Conservation (phyloP, 345 rosid species). For the Camelina laxa region DNA sequence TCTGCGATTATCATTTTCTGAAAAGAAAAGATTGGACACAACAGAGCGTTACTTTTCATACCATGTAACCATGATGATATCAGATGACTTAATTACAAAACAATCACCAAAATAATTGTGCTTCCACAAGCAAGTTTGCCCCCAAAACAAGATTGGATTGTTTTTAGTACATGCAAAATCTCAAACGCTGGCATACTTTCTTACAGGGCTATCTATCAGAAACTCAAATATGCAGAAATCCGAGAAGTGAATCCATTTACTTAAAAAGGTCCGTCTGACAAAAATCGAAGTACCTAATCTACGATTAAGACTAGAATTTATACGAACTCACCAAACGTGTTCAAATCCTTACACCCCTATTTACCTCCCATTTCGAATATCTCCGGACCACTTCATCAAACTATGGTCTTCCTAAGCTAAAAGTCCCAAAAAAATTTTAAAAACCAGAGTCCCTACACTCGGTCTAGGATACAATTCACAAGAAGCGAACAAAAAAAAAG, state of each 20-base stretch:
- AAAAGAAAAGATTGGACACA: conserved; percentile 37
- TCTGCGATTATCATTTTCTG: conserved; percentile 88
- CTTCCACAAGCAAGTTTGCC: conserved; percentile 5
- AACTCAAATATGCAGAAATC: conserved; percentile 9
- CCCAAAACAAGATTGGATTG: neutral
- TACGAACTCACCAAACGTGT: neutral
- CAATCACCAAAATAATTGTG: neutral
- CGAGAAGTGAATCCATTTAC: neutral
- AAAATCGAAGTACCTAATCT: conserved; percentile 3
- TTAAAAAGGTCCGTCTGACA: neutral
- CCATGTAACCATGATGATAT: neutral
- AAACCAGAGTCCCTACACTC: neutral
- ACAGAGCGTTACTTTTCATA: neutral
- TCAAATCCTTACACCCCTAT: neutral
- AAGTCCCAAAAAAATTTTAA: neutral
- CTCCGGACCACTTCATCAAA: neutral
- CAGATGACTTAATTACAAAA: neutral
- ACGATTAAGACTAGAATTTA: conserved; percentile 1
- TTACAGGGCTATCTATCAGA: too few species aligned
- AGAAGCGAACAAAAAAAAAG: neutral
- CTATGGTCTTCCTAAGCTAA: neutral
- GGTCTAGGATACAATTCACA: neutral
- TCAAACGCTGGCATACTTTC: too few species aligned
- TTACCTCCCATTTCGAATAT: neutral
- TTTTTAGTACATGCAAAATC: too few species aligned